Evolutionary conservation across 1,284 basidiomycete genomes (phyloP), one percentile per base, ranked within the genome.

Genomic region (Meripilus lineatus): DNA sequence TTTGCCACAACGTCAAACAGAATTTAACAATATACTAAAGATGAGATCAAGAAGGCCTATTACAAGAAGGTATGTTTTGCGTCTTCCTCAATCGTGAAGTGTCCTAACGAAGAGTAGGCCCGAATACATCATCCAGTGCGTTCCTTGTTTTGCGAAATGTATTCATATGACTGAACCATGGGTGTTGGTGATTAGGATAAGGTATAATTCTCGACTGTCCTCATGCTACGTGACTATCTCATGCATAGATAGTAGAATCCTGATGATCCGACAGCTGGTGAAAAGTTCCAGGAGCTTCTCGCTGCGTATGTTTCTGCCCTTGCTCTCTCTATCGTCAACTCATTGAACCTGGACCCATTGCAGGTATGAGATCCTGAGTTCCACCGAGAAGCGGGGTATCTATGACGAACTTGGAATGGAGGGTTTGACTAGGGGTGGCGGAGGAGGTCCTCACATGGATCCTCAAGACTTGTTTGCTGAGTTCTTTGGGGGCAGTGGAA

Each of bases 21-120:
- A n/a, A n/a, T n/a, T n/a, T n/a, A n/a, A n/a, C n/a, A n/a, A n/a
- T n/a, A n/a, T n/a, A n/a, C n/a, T n/a, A n/a, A 48, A 89, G 88
- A 70, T 52, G 90, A 95, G 53, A 90, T 96, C 59, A 94, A 93
- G 68, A 89, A 88, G 61, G 93, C 92, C 5, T 96, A 96, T 62
- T 84, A 87, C 61, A 87, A 79, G 70, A 93, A 92, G 81, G 89
- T 87, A 57, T 44, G 55, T 55, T 21, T 20, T 32, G 33, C 34
- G 13, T 8, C 21, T 50, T 41, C 35, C 40, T 25, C 28, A 48
- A 41, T 42, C 8, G 21, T 50, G 15, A 46, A 42, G 49, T 56
- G 49, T 56, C 60, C 57, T 66, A 33, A 65, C 42, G 17, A 54
- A 45, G 40, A 51, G 13, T 52, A 92, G 89, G 92, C 91, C 37